Base-by-base conservation (phyloP, 2,329 filamentous ascomycete species). In the Bipolaris sorokiniana region DNA sequence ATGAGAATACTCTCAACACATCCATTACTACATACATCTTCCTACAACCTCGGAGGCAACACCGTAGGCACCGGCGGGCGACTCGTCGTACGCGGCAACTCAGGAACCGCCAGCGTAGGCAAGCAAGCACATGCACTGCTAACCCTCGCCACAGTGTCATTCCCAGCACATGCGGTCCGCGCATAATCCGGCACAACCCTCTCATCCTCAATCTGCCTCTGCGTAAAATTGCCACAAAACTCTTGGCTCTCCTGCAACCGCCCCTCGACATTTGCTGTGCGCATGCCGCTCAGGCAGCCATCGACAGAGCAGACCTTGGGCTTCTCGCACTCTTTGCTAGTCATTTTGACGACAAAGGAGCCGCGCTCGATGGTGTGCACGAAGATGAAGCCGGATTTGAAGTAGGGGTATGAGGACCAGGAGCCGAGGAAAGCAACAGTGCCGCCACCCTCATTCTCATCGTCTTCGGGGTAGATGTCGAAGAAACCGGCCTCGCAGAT, bases 401-500 rank as follows among this genome's bases (percentile, higher is more conserved):
- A 76, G 31, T 63, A 49, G 1, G 73, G 66, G 50, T 79, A 79
- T 16, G 66, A 72, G 37, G 72, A 73, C 78, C 77, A 79, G 5
- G 69, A 72, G 7, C 77, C 77, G 4, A 77, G 69, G 60, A 78
- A 80, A 9, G 75, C 71, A 4, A 78, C 62, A 5, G 63, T 63
- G 20, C 77, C 77, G 9, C 70, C 72, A 15, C 70, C 66, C 22
- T 68, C 69, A 3, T 65, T 52, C 44, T 70, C 69, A 45, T 78
- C 76, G 57, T 78, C 76, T 56, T 78, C 76, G 15, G 76, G 76
- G 59, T 77, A 73, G 52, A 77, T 66, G 64, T 78, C 76, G 57
- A 78, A 77, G 66, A 74, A 79, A 7, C 68, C 77, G 9, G 76
- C 68, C 61, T 80, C 75, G 54, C 74, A 75, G 54, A 80, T 66